Base-by-base conservation (phyloP, 2,329 filamentous ascomycete species). In the Xylaria sp. region DNA sequence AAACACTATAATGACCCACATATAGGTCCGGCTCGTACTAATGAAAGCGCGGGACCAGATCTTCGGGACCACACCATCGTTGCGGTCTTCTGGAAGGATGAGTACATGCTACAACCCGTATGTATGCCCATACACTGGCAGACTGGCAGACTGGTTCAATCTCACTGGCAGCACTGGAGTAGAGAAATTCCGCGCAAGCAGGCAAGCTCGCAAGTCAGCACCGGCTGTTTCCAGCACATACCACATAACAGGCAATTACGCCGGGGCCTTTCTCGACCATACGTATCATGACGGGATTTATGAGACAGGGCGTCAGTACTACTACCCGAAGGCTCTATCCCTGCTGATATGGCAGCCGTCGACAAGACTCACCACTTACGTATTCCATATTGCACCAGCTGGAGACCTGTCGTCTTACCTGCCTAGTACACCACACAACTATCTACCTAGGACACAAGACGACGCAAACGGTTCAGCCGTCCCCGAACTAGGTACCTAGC, bases 1-100 rank as follows among this genome's bases (percentile, higher is more conserved):
- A 45, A 11, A 24, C 39, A 21, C 49, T 24, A 22, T 43, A 46
- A 39, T 19, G 55, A 52, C 60, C 62, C 62, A 63, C 63, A 61
- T 60, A 39, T 52, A 50, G 38, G 52, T 58, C 50, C 54, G 40
- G 56, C 63, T 63, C 62, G 62, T 58, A 57, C 62, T 63, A 65
- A 66, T 56, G 62, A 65, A 63, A 66, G 57, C 52, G 56, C 59
- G 56, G 61, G 63, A 66, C 67, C 67, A 69, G 64, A 69, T 66
- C 60, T 57, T 64, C 66, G 67, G 67, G 66, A 64, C 62, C 52
- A 56, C 41, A 56, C 41, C 53, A 47, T 48, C 43, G 24, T 50
- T 29, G 52, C 47, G 42, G 48, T 44, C 47, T 44, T 45, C 44
- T 42, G 38, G 50, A 50, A 50, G 56, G 52, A 61, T 59, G 59